Base-by-base conservation (phyloP, 176 grass and related monocot genomes). In the Pontederia crassipes region DNA sequence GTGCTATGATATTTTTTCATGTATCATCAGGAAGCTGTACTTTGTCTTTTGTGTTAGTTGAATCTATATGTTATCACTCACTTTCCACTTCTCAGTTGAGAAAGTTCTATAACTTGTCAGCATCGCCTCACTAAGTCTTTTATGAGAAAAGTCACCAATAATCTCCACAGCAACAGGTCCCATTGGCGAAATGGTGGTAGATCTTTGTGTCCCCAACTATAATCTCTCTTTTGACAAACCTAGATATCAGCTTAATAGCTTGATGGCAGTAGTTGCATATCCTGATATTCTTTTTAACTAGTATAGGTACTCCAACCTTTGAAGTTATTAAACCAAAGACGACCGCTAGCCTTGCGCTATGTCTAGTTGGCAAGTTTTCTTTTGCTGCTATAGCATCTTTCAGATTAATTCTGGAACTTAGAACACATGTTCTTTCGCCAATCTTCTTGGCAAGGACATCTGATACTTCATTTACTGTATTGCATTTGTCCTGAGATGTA, bases 211-310 rank as follows among this genome's bases (percentile, higher is more conserved):
- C 83, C 1, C 92, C 81, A 17, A 90, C 75, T 64, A 96, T 62
- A 71, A 96, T 96, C 69, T 81, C 75, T 58, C 83, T 71, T 17
- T 61, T 12, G 0, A 74, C 78, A 75, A 67, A 89, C 58, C 69
- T 77, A 28, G 86, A 88, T 69, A 90, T 90, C 59, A 82, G 64
- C 69, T 96, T 96, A n/a, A 96, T 47, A 4, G 83, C 92, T 46
- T 83, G 72, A 74, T 96, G 87, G 50, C 86, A 96, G 17, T 60
- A 57, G 60, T 88, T 80, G 67, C 92, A 90, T 70, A 90, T 66
- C 26, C 87, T 79, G 66, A 90, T 78, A 58, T 95, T 96, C 84
- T 96, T 90, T 83, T 87, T 90, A 47, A 96, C 81, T 54, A 96
- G 72, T 58, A 90, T 50, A 0, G 83, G 87, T 20, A 48, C 74